Base-by-base conservation (phyloP, 2,329 filamentous ascomycete genomes). In the Orbilia javanica region DNA sequence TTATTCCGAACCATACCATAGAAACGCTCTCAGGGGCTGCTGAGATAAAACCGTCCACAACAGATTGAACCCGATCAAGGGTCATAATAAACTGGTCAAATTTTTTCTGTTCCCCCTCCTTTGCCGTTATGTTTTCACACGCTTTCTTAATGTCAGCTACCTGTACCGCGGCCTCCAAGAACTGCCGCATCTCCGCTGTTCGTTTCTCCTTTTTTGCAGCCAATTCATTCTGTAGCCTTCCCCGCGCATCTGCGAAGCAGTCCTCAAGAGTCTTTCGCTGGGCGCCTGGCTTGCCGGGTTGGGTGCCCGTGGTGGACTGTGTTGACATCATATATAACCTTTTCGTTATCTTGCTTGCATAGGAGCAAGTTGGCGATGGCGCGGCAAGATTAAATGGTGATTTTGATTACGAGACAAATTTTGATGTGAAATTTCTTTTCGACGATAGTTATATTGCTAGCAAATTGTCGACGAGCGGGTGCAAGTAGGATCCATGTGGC, bases 1-100 rank as follows among this genome's bases (percentile, higher is more conserved):
- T 73, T 25, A 73, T 55, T 5, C 69, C 69, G 15, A 73, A 52
- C 69, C 69, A 73, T 5, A 73, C 69, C 18, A 73, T 46, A 4
- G 69, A 73, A 31, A 73, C 50, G 22, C 31, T 65, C 31, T 73
- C 69, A 36, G 57, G 69, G 5, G 69, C 69, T 18, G 48, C 20
- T 3, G 69, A 57, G 1, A 73, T 31, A 1, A 73, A 25, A 5
- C 20, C n/a, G 39, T 73, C 69, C 6, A 34, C 39, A 7, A 27
- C 48, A 5, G 29, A 18, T 48, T 73, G 57, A 8, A 72, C 46
- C 4, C 68, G 44, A 27, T 25, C 27, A 29, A 72, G 57, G 11
- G 68, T 72, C 0, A 20, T 34, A 34, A 72, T 34, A 10, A 73
- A 42, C 6, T 66, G 31, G 10, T 73, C 69, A n/a, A 63, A 44